Evolutionary conservation across 2,329 filamentous ascomycete genomes (phyloP).

Genomic region (Botrytis aclada): DNA sequence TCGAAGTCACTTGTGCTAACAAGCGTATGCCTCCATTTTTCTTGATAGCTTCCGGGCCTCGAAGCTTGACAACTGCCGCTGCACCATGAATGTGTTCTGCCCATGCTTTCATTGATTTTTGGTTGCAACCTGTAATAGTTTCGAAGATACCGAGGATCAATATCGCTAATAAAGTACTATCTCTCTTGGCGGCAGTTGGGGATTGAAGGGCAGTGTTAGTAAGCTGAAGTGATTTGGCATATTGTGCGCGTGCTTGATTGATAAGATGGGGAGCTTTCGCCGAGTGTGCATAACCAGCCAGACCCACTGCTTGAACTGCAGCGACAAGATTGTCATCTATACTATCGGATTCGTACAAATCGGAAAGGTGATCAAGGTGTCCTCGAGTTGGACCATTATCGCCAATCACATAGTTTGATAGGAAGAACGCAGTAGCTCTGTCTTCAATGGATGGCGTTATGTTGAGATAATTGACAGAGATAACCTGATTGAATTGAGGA

Average conservation of each 20-base stretch:
- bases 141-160: conserved; percentile 55
- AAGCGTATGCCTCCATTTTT: conserved; percentile 48
- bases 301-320: conserved; percentile 54
- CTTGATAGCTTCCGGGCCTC: conserved; percentile 48
- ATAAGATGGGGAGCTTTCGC: conserved; percentile 41
- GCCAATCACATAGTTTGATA: conserved; percentile 38
- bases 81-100: conserved; percentile 54
- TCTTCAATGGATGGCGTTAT: conserved; percentile 36
- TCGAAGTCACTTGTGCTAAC: conserved; percentile 53
- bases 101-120: conserved; percentile 50
- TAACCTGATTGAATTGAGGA: neutral
- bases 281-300: conserved; percentile 49
- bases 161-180: conserved; percentile 54
- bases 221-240: conserved; percentile 49
- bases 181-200: conserved; percentile 47
- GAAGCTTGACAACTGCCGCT: conserved; percentile 48
- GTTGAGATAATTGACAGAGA: conserved; percentile 28
- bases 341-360: conserved; percentile 44
- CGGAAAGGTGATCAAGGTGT: conserved; percentile 52
- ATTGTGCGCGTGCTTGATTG: conserved; percentile 49
- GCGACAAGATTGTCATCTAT: conserved; percentile 47
- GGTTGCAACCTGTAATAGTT: conserved; percentile 48
- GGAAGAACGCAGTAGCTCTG: conserved; percentile 31
- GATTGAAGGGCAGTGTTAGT: conserved; percentile 50
- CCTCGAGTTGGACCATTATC: conserved; percentile 44